Conservation (phyloP, 1,139 yeast genomes). For the Suhomyces wounanorum region DNA sequence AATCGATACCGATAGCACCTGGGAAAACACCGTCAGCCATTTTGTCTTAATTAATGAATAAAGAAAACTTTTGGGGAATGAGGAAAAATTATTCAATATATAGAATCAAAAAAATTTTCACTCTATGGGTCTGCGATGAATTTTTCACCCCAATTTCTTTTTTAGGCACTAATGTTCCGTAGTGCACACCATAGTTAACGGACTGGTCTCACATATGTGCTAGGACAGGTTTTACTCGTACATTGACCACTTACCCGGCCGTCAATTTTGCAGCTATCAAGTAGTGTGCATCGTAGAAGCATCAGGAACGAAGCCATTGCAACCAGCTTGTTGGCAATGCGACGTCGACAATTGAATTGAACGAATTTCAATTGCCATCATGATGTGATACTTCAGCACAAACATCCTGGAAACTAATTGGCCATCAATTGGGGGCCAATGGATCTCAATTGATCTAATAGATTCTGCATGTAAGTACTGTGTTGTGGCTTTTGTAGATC, state of each 20-base stretch:
- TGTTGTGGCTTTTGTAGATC: no score
- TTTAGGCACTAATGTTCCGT: conserved; percentile 3
- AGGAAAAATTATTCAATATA: conserved; percentile 14
- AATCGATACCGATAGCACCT: conserved; percentile 99
- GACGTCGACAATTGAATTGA: not conserved
- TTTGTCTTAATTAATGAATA: conserved; percentile 22
- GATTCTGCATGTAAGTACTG: no score
- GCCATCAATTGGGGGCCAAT: no score
- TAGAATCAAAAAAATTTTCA: conserved; percentile 19
- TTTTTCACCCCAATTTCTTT: conserved; percentile 13
- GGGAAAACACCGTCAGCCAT: conserved; percentile 99
- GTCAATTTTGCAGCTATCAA: conserved; percentile 7
- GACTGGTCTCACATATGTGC: conserved; percentile 6
- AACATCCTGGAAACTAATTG: no score
- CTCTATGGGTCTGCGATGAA: conserved; percentile 15
- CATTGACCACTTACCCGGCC: conserved; percentile 10
- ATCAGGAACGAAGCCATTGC: not conserved
- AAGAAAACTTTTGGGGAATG: conserved; percentile 18
- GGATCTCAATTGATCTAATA: no score
- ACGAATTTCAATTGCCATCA: not conserved
- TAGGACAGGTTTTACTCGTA: conserved; percentile 3
- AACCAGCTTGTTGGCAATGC: not conserved
- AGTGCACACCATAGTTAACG: conserved; percentile 2
- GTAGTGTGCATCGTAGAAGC: not conserved
- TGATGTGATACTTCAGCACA: no score